A percentile compares a stretch with the other conserved stretches of the same genome.
Evolutionary conservation across 495 filamentous ascomycete genomes (phyloP).

Genomic region (Penicillium nucicola): DNA sequence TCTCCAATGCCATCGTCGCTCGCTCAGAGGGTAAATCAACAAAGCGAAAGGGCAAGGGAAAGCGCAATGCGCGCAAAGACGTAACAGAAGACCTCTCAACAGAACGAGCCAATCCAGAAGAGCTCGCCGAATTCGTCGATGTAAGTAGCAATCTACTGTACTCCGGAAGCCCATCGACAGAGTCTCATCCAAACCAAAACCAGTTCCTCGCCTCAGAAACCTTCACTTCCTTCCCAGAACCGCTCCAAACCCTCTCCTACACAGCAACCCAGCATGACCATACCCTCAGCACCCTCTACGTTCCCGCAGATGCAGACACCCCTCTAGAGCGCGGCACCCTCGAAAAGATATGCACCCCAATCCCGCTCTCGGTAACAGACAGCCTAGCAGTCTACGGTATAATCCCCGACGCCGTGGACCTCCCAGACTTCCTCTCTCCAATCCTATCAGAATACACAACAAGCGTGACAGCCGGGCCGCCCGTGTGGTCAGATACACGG

Average conservation of each 20-base stretch:
- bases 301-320: constrained; percentile 35
- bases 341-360: constrained; percentile 34
- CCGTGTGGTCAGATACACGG: constrained; percentile 54
- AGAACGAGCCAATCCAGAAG: constrained; percentile 52
- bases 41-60: constrained; percentile 45
- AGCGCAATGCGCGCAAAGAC: constrained; percentile 18
- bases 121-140: constrained; percentile 71
- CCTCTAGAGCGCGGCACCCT: constrained; percentile 45
- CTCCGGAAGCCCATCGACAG: too few relatives aligned
- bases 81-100: constrained; percentile 5
- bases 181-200: constrained; percentile 3
- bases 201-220: constrained; percentile 70
- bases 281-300: constrained; percentile 46
- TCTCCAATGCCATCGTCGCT: constrained; percentile 54
- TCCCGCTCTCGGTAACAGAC: constrained; percentile 54
- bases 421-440: constrained; percentile 56
- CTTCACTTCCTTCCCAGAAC: constrained; percentile 59
- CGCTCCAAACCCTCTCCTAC: constrained; percentile 61
- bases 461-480: constrained; percentile 54
- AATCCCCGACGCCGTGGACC: constrained; percentile 39
- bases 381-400: constrained; percentile 62
- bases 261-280: constrained; percentile 47
- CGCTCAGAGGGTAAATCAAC: constrained; percentile 43
- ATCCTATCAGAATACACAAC: constrained; percentile 59
- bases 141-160: constrained; percentile 32